Evolutionary conservation across 2,329 filamentous ascomycete species (phyloP), one percentile per base, ranked within the genome.

Genomic region (Neofusicoccum parvum): DNA sequence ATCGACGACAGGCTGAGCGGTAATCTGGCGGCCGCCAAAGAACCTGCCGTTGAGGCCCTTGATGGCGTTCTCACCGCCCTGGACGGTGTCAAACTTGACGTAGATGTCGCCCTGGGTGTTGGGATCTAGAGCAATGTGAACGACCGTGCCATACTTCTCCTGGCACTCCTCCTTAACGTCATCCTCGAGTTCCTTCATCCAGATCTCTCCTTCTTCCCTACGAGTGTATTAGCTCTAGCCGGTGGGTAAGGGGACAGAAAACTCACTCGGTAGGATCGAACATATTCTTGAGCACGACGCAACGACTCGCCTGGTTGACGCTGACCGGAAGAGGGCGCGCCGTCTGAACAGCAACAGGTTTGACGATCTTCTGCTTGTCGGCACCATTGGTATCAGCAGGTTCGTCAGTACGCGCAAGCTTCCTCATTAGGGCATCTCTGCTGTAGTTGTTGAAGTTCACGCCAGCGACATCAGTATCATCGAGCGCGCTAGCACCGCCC

Each of bases 381-480:
- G 79, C 74, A 60, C 74, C 75, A 73, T 86, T 87, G 72, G 85
- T 82, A 73, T 87, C 86, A 68, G 85, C 81, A 70, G 88, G 85
- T 76, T 98, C 93, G 81, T 98, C 94, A 82, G 91, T 94, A 85
- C 95, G 90, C 77, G 95, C 94, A 80, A 99, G 91, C 83, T 98
- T 97, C 80, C 92, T 89, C 95, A 99, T 99, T 81, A 99, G 89
- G 76, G 94, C 92, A 83, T 98, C 93, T 82, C 95, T 92, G 85
- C 92, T 97, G 84, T 96, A 97, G 80, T 97, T 97, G 86, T 93
- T 97, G 90, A 98, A 98, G 82, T 98, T 98, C 80, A 99, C 94
- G 75, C 95, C 95, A 60, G 92, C 92, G 76, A 99, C 95, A 79
- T 99, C 95, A 68, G 94, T 96, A 77, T 99, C 95, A 80, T 99